These are phyloP conservation scores for Verticillium klebahnii DNA, from an alignment of 2,329 filamentous ascomycete genomes.

Conservation along the genomic window DNA sequence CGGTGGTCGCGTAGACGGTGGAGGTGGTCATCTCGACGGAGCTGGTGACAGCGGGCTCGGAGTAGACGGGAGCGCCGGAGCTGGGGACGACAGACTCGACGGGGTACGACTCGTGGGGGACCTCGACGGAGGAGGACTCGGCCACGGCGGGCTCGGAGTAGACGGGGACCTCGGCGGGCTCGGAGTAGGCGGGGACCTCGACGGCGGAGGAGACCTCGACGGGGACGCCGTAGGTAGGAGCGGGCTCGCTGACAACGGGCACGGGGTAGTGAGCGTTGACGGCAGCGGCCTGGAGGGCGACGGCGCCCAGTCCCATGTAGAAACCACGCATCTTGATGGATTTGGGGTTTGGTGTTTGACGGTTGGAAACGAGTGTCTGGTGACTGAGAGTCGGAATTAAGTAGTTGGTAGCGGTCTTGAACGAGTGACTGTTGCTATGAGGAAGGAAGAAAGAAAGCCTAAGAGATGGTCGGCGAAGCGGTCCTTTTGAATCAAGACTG, in stretches of 20 bases:
- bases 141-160: not conserved
- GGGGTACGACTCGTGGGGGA: not conserved
- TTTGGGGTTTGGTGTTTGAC: not conserved
- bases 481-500: not conserved
- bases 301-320: constrained; percentile 21
- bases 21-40: constrained; percentile 7
- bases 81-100: not conserved
- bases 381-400: not conserved
- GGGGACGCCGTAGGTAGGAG: not conserved
- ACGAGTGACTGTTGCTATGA: not conserved
- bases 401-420: not conserved
- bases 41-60: not conserved
- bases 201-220: not conserved
- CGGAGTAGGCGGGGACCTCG: not conserved
- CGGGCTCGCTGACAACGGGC: constrained; percentile 8
- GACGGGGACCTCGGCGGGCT: not conserved
- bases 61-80: not conserved
- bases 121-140: not conserved
- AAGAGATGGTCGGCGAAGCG: not conserved
- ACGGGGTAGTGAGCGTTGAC: constrained; percentile 20
- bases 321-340: constrained; percentile 26
- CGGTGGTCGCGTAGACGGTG: constrained; percentile 12
- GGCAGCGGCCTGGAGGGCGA: constrained; percentile 20
- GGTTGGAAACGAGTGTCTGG: not conserved
- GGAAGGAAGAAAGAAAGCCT: not conserved